Conservation (phyloP, 306 rosid species). For the Castanea crenata region DNA sequence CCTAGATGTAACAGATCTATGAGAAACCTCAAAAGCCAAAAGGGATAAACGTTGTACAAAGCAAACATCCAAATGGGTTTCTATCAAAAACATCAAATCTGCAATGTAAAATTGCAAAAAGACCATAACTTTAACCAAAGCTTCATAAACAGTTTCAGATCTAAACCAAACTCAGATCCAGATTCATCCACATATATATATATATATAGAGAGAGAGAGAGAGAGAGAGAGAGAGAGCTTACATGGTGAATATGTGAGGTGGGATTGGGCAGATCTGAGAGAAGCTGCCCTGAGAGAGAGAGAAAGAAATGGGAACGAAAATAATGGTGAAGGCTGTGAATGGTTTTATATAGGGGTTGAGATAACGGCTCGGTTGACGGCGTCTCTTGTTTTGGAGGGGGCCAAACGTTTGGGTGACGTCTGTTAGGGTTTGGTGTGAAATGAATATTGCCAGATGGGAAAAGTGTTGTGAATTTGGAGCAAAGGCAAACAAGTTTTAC, state of each 20-base stretch:
- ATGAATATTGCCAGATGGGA: too few relatives aligned
- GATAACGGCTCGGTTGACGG: slow-evolving; percentile 12
- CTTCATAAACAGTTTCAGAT: slow-evolving; percentile 4
- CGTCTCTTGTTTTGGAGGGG: slow-evolving; percentile 6
- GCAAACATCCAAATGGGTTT: not conserved
- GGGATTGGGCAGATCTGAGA: slow-evolving; percentile 36
- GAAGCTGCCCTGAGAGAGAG: slow-evolving; percentile 17
- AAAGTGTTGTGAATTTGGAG: too few relatives aligned
- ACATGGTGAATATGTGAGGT: slow-evolving; percentile 15
- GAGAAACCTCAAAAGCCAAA: not conserved
- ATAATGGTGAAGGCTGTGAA: not conserved
- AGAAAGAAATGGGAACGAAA: not conserved
- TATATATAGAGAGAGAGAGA: not conserved
- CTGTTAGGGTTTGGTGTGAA: not conserved
- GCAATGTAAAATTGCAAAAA: not conserved
- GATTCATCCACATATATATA: not conserved
- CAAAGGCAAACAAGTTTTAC: too few relatives aligned
- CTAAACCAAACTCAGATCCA: slow-evolving; percentile 3
- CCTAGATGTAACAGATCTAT: not conserved
- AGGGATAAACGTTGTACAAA: not conserved
- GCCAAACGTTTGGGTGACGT: not conserved
- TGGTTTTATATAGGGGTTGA: not conserved
- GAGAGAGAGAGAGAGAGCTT: not conserved
- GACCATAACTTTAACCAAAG: not conserved
- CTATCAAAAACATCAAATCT: not conserved